phyloP scores from a whole-genome alignment of 805 yeast genomes.

The Ogataea allantospora region DNA sequence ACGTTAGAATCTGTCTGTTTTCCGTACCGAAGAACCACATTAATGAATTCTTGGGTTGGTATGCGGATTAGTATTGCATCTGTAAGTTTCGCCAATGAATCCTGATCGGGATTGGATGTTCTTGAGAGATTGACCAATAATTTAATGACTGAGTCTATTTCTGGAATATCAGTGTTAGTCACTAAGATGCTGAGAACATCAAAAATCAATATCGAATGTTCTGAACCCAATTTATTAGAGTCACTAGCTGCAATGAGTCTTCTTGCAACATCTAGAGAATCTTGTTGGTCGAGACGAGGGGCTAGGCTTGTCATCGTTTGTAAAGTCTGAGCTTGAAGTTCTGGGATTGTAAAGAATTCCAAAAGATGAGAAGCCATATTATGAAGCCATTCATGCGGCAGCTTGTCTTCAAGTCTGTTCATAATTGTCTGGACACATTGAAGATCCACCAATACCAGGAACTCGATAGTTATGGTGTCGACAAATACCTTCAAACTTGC shows the following conservation, averaged over 20 bases:
- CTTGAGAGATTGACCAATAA: slow-evolving; percentile 18
- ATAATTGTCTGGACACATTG: slow-evolving; percentile 22
- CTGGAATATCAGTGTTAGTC: slow-evolving; percentile 1
- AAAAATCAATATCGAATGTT: slow-evolving; percentile 13
- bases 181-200: slow-evolving; percentile 16
- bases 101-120: slow-evolving; percentile 20
- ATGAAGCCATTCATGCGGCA: slow-evolving; percentile 23
- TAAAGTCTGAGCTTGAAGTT: slow-evolving; percentile 21
- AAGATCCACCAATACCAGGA: slow-evolving; percentile 26
- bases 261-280: slow-evolving; percentile 6
- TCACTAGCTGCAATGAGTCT: slow-evolving; percentile 10
- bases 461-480: slow-evolving; percentile 29
- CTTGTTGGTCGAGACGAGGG: slow-evolving; percentile 10
- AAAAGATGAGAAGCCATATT: slow-evolving; percentile 16
- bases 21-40: slow-evolving; percentile 19
- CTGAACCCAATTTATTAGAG: slow-evolving; percentile 13
- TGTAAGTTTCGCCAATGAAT: slow-evolving; percentile 18
- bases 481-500: slow-evolving; percentile 21
- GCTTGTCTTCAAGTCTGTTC: slow-evolving; percentile 2
- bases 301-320: slow-evolving; percentile 17
- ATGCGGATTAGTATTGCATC: slow-evolving; percentile 17
- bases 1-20: slow-evolving; percentile 24
- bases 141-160: slow-evolving; percentile 12
- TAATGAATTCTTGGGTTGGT: slow-evolving; percentile 13
- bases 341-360: slow-evolving; percentile 22